Base-by-base conservation (phyloP, 2,329 filamentous ascomycete species). In the Coniochaeta pulveracea region DNA sequence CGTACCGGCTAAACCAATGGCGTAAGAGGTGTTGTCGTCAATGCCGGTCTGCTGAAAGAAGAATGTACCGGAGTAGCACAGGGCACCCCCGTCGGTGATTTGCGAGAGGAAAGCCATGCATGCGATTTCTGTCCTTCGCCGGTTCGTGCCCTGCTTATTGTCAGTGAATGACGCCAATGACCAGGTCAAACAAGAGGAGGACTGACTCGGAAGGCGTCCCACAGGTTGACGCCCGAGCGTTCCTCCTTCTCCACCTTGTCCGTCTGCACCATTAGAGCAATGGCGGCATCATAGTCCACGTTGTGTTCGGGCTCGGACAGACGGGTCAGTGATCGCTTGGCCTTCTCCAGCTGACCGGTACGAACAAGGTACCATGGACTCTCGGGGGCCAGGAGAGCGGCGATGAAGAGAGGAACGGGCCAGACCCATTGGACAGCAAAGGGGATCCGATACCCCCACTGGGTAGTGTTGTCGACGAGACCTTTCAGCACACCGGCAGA, bases 181-280 rank as follows among this genome's bases (percentile, higher is more conserved):
- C n/a, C n/a, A n/a, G n/a, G n/a, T n/a, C n/a, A n/a, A n/a, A n/a
- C n/a, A n/a, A n/a, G n/a, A n/a, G n/a, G 46, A 36, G 70, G 60
- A 6, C 48, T 43, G 10, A 57, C 58, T 51, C 69, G 78, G 69
- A 93, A 93, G 59, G 85, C 93, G 54, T 93, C 85, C 45, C 72
- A 57, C 54, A 91, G 93, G 34, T 67, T 76, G 5, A 82, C 74
- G 19, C 85, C 85, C 6, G 62, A 60, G 4, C 82, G 86, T 34
- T 85, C 81, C 55, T 72, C 69, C 49, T 83, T 69, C 52, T 93
- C 86, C 9, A 93, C 62, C 0, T 80, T 80, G 1, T 82, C 88
- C 1, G 85, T 94, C 50, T 93, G 84, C 2, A 85, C 75, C 82
- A 94, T 93, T 84, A 93, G 93, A 46, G 83, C 78, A 32, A 93